Evolutionary conservation across 805 yeast genomes (phyloP).

Genomic region (Wickerhamomyces xylosicus): DNA sequence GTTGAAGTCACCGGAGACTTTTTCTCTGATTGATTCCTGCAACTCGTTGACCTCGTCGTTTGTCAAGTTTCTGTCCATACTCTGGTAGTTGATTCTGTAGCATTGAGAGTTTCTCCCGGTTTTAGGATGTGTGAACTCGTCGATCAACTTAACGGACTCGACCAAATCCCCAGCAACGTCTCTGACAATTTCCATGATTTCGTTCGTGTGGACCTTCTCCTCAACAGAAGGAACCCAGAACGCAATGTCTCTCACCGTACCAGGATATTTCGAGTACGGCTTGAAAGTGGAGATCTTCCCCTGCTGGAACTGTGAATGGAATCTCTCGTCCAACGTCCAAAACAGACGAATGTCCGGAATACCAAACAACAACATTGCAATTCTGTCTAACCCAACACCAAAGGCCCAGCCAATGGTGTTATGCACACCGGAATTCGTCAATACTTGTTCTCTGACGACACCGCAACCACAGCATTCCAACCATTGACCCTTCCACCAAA

Average conservation of each 20-base stretch:
- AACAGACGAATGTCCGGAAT: conserved; percentile 91
- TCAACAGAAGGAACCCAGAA: conserved; percentile 66
- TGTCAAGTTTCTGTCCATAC: conserved; percentile 89
- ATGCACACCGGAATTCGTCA: conserved; percentile 59
- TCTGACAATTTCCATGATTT: conserved; percentile 88
- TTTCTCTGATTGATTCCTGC: conserved; percentile 54
- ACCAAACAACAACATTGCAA: conserved; percentile 92
- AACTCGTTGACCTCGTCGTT: conserved; percentile 73
- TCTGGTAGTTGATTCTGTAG: conserved; percentile 85
- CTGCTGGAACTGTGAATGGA: conserved; percentile 56
- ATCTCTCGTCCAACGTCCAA: conserved; percentile 81
- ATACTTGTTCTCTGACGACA: conserved; percentile 68
- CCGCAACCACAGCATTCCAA: conserved; percentile 96
- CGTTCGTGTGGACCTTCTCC: conserved; percentile 59
- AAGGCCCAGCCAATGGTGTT: conserved; percentile 91
- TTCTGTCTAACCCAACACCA: conserved; percentile 89
- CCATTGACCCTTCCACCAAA: conserved; percentile 99
- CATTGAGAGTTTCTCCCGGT: conserved; percentile 70
- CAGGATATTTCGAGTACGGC: conserved; percentile 89
- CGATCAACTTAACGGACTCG: conserved; percentile 73
- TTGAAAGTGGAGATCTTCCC: conserved; percentile 62
- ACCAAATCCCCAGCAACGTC: conserved; percentile 78
- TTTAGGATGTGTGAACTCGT: conserved; percentile 80
- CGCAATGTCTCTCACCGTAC: conserved; percentile 77
- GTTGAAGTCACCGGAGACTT: conserved; percentile 39